phyloP scores from a whole-genome alignment of 2,329 filamentous ascomycete genomes.

The Acrodontium crateriforme region DNA sequence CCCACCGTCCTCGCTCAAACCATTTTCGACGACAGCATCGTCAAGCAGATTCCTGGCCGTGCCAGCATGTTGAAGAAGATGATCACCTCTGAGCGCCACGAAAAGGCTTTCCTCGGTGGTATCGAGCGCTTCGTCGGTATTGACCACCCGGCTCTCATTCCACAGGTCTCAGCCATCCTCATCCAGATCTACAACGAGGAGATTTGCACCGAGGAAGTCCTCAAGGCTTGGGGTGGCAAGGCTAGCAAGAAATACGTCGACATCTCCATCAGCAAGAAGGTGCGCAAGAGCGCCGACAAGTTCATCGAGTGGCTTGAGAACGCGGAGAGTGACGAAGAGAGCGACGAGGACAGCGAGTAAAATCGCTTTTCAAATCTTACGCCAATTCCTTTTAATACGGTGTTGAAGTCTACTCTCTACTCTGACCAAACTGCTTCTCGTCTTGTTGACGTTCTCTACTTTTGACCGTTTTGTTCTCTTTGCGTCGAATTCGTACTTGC shows the following conservation, averaged over 20 bases:
- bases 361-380: too few relatives aligned
- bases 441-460: too few relatives aligned
- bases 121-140: slow-evolving; percentile 85
- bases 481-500: too few relatives aligned
- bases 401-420: too few relatives aligned
- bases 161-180: slow-evolving; percentile 71
- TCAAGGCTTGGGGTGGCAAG: slow-evolving; percentile 84
- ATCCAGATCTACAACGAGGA: slow-evolving; percentile 85
- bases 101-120: slow-evolving; percentile 90
- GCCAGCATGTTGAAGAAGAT: slow-evolving; percentile 74
- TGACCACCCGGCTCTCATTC: slow-evolving; percentile 64
- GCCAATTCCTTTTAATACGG: too few relatives aligned
- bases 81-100: slow-evolving; percentile 82
- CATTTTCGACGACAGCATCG: slow-evolving; percentile 81
- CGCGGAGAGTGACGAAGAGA: background rate
- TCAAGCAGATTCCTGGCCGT: slow-evolving; percentile 73
- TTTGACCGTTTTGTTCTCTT: too few relatives aligned
- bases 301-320: slow-evolving; percentile 82
- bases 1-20: slow-evolving; percentile 84
- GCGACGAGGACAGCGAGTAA: slow-evolving; percentile 1
- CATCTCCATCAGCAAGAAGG: slow-evolving; percentile 76
- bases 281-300: slow-evolving; percentile 83
- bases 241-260: slow-evolving; percentile 98
- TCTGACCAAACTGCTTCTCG: too few relatives aligned
- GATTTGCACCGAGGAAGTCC: slow-evolving; percentile 72